phyloP scores from a whole-genome alignment of 768 basidiomycete species.

The Nevesoporus exiguus region DNA sequence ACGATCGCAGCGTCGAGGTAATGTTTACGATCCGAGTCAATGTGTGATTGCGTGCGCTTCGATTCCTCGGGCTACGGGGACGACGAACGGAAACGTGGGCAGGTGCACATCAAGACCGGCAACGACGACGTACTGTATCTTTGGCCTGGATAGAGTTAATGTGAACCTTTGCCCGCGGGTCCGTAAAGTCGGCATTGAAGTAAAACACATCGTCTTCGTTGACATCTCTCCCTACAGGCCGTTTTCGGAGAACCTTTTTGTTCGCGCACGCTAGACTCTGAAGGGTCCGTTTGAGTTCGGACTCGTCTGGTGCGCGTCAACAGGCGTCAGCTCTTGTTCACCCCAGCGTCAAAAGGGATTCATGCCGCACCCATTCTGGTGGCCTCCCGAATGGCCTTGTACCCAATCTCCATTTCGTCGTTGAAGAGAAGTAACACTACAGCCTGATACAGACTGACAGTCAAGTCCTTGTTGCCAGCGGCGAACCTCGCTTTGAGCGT shows the following conservation, averaged over 20 bases:
- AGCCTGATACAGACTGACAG: constrained; percentile 88
- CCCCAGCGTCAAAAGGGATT: background rate
- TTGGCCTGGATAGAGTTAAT: constrained; percentile 97
- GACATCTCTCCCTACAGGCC: constrained; percentile 76
- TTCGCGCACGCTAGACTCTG: constrained; percentile 93
- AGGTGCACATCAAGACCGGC: background rate
- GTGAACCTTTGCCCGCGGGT: constrained; percentile 74
- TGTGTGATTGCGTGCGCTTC: constrained; percentile 72
- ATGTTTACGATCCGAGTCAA: constrained; percentile 83
- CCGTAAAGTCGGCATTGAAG: constrained; percentile 81
- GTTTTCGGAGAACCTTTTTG: constrained; percentile 82
- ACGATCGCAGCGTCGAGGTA: constrained; percentile 94
- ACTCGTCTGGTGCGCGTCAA: constrained; percentile 48
- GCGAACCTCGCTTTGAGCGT: constrained; percentile 70
- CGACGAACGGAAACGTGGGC: background rate
- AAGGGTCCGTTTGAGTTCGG: constrained; percentile 75
- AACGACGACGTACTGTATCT: constrained; percentile 61
- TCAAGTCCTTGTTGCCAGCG: constrained; percentile 75
- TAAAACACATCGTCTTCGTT: constrained; percentile 69
- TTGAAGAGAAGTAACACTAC: constrained; percentile 88
- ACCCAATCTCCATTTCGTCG: constrained; percentile 54
- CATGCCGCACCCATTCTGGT: constrained; percentile 66
- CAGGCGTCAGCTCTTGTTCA: background rate
- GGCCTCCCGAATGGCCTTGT: constrained; percentile 61
- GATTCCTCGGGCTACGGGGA: constrained; percentile 74